Evolutionary conservation across 164 flowering plant species (phyloP), one percentile per base, ranked within the genome.

Genomic region (Nelumbo lutea): DNA sequence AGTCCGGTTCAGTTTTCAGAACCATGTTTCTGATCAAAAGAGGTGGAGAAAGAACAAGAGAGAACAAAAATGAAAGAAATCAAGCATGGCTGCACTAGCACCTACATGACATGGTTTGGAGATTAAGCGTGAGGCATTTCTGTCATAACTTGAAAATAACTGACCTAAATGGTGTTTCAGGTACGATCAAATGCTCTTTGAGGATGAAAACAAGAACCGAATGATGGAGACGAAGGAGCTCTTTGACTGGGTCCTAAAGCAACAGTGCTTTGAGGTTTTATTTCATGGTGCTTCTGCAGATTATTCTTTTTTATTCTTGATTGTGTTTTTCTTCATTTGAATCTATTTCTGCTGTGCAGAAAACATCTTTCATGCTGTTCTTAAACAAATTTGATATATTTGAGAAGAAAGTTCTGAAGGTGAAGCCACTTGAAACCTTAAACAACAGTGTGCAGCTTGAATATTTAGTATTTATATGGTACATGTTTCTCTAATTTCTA

Each of bases 181-280:
- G 84, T 96, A 96, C 66, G 99, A 96, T 79, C 98, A 93, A 78
- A 89, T 85, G 61, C 90, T 96, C 43, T 88, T 85, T 70, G 98
- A 95, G 86, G 97, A 96, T 80, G 96, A 89, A 68, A 85, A 78
- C 75, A 90, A 80, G 79, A 96, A 96, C 67, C 78, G 95, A 38
- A 89, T 96, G 96, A 84, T 89, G 86, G 99, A 96, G 79, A 87
- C 98, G 0, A 96, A 83, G 80, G 98, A 90, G 61, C 91, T 96
- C 53, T 91, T 93, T 75, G 96, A 96, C 15, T 96, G 99, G 99
- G 91, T 91, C 74, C 83, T 93, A 64, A 90, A 86, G 86, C 99
- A 96, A 72, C 93, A 90, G 59, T 96, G 98, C 77, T 96, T 96
- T 76, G 92, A 96, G 98, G 99, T 88, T 76, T 58, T 68, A 61